Evolutionary conservation across 2,329 filamentous ascomycete species (phyloP).

Genomic region (Fusarium pininemorale): DNA sequence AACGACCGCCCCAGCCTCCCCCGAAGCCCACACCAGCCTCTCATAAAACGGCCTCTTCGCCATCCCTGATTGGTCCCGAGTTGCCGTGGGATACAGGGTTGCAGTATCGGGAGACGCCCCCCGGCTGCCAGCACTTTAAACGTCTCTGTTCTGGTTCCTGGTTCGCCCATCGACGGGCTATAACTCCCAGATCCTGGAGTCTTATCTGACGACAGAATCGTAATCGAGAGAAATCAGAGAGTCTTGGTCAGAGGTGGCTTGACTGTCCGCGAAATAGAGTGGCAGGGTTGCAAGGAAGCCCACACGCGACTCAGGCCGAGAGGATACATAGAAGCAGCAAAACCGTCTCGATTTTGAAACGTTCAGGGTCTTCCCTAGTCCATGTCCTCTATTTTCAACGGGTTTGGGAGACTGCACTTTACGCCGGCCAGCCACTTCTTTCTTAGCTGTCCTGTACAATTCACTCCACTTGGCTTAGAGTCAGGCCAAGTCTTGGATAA

Average conservation of each 20-base stretch:
- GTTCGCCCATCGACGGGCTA: conserved; percentile 17
- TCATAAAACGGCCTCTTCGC: conserved; percentile 4
- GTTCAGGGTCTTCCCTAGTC: conserved; percentile 6
- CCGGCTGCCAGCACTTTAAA: conserved; percentile 36
- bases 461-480: neutral
- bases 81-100: conserved; percentile 30
- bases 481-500: neutral
- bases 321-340: conserved; percentile 25
- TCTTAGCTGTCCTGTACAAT: neutral
- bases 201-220: conserved; percentile 11
- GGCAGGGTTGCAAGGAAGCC: conserved; percentile 21
- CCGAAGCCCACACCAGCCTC: conserved; percentile 17
- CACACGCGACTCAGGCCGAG: neutral
- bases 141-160: conserved; percentile 15
- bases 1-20: conserved; percentile 1
- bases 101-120: conserved; percentile 17
- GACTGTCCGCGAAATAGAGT: conserved; percentile 10
- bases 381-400: neutral
- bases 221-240: neutral
- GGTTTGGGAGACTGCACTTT: neutral
- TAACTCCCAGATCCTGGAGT: conserved; percentile 12
- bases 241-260: conserved; percentile 2
- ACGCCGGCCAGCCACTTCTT: conserved; percentile 9
- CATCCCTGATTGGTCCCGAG: conserved; percentile 19
- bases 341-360: conserved; percentile 5